Conservation (phyloP, 768 basidiomycete species). For the Tricholoma saponaceum region DNA sequence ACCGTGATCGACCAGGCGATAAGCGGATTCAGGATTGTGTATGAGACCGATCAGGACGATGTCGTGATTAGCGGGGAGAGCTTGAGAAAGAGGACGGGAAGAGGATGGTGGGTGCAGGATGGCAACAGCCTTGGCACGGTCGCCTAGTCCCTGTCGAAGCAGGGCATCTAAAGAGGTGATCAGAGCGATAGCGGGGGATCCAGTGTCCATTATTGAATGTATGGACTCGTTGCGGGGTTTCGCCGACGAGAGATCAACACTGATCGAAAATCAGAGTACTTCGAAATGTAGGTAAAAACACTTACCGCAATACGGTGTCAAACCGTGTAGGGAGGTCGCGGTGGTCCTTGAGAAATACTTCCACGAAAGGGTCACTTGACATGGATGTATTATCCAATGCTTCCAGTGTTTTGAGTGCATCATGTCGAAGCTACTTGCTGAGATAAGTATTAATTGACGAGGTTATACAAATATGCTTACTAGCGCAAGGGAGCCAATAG, state of each 20-base stretch:
- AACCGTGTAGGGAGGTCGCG: conserved; percentile 63
- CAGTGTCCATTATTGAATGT: conserved; percentile 51
- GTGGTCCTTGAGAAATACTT: conserved; percentile 71
- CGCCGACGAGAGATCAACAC: conserved; percentile 52
- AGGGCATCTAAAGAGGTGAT: conserved; percentile 46
- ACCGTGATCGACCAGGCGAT: conserved; percentile 89
- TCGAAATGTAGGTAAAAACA: conserved; percentile 5
- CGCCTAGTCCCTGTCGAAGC: conserved; percentile 66
- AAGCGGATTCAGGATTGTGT: conserved; percentile 67
- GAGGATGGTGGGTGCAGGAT: conserved; percentile 51
- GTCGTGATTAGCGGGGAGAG: conserved; percentile 46
- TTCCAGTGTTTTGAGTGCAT: conserved; percentile 73
- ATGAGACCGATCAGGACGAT: conserved; percentile 71
- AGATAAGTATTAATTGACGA: background rate
- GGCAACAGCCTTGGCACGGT: conserved; percentile 62
- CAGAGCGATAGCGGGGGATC: conserved; percentile 54
- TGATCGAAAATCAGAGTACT: conserved; percentile 20
- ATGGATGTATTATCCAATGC: conserved; percentile 44
- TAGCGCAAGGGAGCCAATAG: conserved; percentile 72
- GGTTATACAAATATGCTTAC: conserved; percentile 34
- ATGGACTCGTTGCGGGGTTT: conserved; percentile 39
- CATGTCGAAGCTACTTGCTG: conserved; percentile 56
- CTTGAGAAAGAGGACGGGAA: conserved; percentile 46
- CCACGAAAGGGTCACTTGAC: conserved; percentile 59
- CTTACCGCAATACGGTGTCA: conserved; percentile 67